Base-by-base conservation (phyloP, 306 rosid species). In the Aeschynomene evenia region DNA sequence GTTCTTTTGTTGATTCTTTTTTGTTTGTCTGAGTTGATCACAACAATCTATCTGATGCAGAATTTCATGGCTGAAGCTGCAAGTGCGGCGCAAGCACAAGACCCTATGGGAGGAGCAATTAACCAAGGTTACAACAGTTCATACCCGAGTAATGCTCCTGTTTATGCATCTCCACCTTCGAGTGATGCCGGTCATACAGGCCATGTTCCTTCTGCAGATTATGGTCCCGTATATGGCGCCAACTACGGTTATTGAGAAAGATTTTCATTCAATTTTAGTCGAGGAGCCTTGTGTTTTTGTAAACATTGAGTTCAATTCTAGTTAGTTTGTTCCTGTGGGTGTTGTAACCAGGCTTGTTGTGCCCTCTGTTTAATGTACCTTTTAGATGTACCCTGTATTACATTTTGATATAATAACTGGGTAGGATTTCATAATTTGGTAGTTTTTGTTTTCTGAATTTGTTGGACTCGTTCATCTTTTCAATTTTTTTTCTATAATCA, bases 61-160 rank as follows among this genome's bases (percentile, higher is more conserved):
- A 85, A 85, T 68, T 85, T 82, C 79, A 85, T 85, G 84, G 89
- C 84, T 65, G 86, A 81, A 76, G 89, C 89, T 53, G 89, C 89
- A 23, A 79, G 70, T 59, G 73, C 86, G 2, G 43, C 73, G 20
- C 84, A 76, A 71, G 86, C 73, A 24, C 84, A 76, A 71, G 86
- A 85, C 23, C 82, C 71, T 13, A 73, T 77, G 66, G 84, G 82
- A 36, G 84, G 80, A 56, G 63, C 84, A 52, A 61, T 76, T 20
- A 75, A 71, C 56, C 84, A 82, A 54, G 86, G 79, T 36, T 81
- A 81, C 66, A 85, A 81, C 66, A 85, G 79, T 76, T 56, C 84
- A 12, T 85, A 76, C 70, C 82, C 84, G 3, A 50, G 56, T 13
- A 76, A 79, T 42, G 84, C 86, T 39, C 77, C 82, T 46, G 80